phyloP scores from a whole-genome alignment of 345 rosid species.

The Rhodomyrtus tomentosa region DNA sequence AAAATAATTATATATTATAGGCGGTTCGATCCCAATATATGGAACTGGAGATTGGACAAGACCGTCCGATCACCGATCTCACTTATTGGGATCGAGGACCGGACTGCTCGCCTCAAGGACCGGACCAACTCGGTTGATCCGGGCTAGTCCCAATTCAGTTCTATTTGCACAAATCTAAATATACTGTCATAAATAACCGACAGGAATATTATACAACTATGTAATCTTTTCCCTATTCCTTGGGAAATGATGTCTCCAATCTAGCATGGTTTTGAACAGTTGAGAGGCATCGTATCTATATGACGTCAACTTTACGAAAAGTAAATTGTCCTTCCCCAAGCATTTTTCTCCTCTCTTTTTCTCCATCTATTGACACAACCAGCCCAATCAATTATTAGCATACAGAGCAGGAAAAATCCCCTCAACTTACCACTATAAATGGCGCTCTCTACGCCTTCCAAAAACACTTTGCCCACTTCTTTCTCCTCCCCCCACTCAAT shows the following conservation, averaged over 20 bases:
- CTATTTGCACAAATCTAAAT: too few relatives aligned
- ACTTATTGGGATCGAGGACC: too few relatives aligned
- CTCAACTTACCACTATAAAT: background rate
- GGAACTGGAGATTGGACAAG: too few relatives aligned
- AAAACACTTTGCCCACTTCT: background rate
- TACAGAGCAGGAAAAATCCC: background rate
- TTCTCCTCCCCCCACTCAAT: background rate
- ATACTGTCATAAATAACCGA: too few relatives aligned
- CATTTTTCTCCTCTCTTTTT: background rate
- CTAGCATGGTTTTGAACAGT: background rate
- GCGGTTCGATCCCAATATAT: too few relatives aligned
- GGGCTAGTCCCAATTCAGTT: too few relatives aligned
- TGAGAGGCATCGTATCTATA: background rate
- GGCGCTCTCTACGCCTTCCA: background rate
- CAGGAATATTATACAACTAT: too few relatives aligned
- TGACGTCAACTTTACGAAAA: background rate
- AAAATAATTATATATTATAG: too few relatives aligned
- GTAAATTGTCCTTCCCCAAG: background rate
- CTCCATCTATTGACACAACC: background rate
- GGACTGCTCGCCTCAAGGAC: too few relatives aligned
- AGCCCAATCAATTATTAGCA: background rate
- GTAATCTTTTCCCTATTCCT: too few relatives aligned
- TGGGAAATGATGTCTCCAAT: background rate
- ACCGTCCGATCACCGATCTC: too few relatives aligned
- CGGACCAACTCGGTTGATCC: too few relatives aligned